Evolutionary conservation across 2,329 filamentous ascomycete species (phyloP), one percentile per base, ranked within the genome.

Genomic region (Grosmannia clavigera): DNA sequence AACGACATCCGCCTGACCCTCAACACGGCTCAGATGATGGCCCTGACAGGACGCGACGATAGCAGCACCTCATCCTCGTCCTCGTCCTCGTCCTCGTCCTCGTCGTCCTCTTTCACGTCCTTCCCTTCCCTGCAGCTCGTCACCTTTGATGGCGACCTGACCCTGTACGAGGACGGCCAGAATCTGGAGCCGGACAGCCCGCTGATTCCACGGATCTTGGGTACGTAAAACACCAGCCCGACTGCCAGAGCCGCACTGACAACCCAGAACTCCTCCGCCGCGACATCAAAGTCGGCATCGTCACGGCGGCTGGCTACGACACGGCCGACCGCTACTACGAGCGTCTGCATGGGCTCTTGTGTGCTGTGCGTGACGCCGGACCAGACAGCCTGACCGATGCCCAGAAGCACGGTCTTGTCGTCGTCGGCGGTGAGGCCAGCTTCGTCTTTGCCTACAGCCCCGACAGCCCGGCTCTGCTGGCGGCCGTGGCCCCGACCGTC

Each of bases 81-180:
- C 3, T 11, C 9, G 9, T 27, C 48, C 10, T 50, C 48, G 6
- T 12, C 48, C 10, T 25, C 22, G 9, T 25, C 46, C 3, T 25
- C 19, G 1, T 25, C 43, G 19, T 22, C 43, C 5, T 6, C 43
- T n/a, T 48, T n/a, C 5, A 29, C 25, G 5, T 38, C 25, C 25
- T 48, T 33, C 16, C 86, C 87, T 27, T 81, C 83, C 5, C 79
- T 96, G 10, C 85, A 94, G 66, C 81, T 99, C 4, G 86, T 95
- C 59, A 99, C 94, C 0, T 99, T 99, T 70, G 94, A 99, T 72
- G 94, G 94, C 73, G 94, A 99, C 73, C 91, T 99, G 57, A 99
- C 94, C 1, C 80, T 99, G 27, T 99, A 99, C 71, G 88, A 91
- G 61, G 88, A 99, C 68, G 94, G 94, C 14, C 81, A 90, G 67